These are phyloP conservation scores for Phragmites australis DNA, from an alignment of 176 grass and related monocot genomes.

Conservation along the genomic window DNA sequence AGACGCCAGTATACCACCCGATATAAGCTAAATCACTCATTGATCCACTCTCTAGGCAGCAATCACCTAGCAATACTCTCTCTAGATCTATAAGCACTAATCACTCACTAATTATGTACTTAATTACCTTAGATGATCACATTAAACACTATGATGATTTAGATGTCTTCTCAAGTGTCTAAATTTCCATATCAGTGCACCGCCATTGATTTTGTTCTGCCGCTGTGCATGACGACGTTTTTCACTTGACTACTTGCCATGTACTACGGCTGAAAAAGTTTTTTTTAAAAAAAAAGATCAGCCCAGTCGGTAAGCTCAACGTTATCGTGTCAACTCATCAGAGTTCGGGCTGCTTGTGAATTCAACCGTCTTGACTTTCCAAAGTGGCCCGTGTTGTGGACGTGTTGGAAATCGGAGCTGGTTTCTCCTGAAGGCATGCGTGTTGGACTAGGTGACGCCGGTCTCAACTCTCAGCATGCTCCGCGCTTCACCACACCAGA, in stretches of 20 bases:
- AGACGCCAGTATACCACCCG: no score
- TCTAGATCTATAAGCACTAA: no score
- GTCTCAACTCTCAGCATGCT: not conserved
- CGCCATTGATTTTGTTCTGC: no score
- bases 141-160: no score
- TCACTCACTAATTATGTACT: no score
- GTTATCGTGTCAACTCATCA: constrained; percentile 36
- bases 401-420: not conserved
- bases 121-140: no score
- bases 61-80: no score
- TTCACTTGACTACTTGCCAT: not conserved
- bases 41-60: no score
- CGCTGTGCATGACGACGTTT: not conserved
- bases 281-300: not conserved
- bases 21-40: no score
- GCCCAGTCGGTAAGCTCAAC: not conserved
- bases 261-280: not conserved
- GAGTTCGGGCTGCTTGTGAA: not conserved
- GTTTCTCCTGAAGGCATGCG: not conserved
- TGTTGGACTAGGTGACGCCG: not conserved
- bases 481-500: not conserved
- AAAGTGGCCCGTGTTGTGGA: not conserved
- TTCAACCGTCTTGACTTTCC: constrained; percentile 31
- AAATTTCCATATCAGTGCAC: no score
- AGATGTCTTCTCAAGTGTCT: no score